A percentile compares a stretch with the other conserved stretches of the same genome.
Evolutionary conservation across 345 rosid species (phyloP).

Genomic region (Jatropha curcas): DNA sequence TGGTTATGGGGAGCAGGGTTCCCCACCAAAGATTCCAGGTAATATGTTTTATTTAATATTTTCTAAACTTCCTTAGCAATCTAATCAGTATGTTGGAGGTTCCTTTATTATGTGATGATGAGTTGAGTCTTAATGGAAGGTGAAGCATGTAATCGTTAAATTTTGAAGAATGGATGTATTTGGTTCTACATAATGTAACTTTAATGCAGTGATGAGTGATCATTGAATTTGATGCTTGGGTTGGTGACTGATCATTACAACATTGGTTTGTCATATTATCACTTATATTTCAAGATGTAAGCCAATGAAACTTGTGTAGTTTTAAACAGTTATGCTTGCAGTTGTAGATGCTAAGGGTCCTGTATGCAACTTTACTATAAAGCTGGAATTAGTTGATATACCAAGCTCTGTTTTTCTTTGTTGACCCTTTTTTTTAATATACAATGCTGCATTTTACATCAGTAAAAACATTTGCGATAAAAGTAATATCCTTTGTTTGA

Average conservation of each 20-base stretch:
- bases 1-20: slow-evolving; percentile 87
- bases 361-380: too few relatives aligned
- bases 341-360: neutral
- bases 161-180: neutral
- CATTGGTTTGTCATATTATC: neutral
- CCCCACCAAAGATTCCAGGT: slow-evolving; percentile 97
- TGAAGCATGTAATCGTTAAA: neutral
- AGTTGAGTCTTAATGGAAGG: neutral
- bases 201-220: neutral
- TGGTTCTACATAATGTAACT: neutral
- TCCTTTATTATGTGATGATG: neutral
- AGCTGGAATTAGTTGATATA: neutral
- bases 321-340: neutral
- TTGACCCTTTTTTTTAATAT: neutral
- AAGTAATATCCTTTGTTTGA: slow-evolving; percentile 16
- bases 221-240: neutral
- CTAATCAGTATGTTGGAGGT: neutral
- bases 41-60: slow-evolving; percentile 11
- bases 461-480: neutral
- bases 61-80: neutral
- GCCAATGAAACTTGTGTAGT: neutral
- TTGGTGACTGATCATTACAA: neutral
- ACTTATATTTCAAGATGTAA: neutral
- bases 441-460: neutral
- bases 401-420: neutral